phyloP scores from a whole-genome alignment of 192 early-diverging fungal species.

The Dispira parvispora region DNA sequence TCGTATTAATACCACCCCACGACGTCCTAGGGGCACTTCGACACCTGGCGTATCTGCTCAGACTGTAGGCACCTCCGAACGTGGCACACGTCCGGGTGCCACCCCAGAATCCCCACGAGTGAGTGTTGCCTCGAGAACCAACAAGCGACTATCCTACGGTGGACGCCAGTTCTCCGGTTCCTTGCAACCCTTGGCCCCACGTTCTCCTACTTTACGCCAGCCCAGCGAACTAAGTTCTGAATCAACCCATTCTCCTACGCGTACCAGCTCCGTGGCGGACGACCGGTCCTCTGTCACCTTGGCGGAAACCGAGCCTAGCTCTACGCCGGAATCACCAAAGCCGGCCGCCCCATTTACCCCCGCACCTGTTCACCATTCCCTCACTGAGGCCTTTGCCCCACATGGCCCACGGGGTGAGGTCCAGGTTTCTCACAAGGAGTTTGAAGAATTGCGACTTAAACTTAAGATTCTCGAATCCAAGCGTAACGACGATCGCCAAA shows the following conservation, averaged over 20 bases:
- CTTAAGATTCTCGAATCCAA: constrained; percentile 60
- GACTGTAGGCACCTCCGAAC: neutral
- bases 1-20: neutral
- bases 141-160: constrained; percentile 10
- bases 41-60: neutral
- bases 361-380: constrained; percentile 8
- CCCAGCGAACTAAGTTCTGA: too few species aligned
- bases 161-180: neutral
- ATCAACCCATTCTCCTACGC: neutral
- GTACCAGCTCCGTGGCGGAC: neutral
- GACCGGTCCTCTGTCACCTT: neutral
- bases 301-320: neutral
- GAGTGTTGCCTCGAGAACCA: neutral
- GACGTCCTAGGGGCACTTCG: constrained; percentile 5
- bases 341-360: neutral
- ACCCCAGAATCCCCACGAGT: neutral
- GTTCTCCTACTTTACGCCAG: too few species aligned
- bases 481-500: constrained; percentile 63
- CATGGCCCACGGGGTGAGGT: constrained; percentile 11
- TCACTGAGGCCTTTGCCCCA: constrained; percentile 6
- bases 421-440: constrained; percentile 46
- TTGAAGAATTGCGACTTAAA: constrained; percentile 65
- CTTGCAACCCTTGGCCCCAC: neutral
- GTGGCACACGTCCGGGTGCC: neutral
- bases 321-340: neutral